Evolutionary conservation across 768 basidiomycete species (phyloP), one percentile per base, ranked within the genome.

Genomic region (Paxillus rubicundulus): DNA sequence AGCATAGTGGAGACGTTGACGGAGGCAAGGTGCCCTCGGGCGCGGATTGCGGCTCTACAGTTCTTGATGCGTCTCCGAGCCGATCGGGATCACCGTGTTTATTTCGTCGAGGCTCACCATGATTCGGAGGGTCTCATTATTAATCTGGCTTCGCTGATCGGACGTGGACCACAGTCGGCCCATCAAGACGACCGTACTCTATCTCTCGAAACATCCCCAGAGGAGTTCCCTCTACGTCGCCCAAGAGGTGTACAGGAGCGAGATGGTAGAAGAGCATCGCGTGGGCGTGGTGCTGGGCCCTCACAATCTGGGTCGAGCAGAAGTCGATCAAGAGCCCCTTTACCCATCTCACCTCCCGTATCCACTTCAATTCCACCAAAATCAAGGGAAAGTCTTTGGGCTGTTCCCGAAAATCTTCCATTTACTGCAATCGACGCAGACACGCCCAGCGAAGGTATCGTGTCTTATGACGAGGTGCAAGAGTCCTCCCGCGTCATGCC

Each of bases 51-150:
- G 12, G 77, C 87, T 4, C 73, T 98, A 17, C 91, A 93, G 64
- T 97, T 96, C 75, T 66, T 97, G 57, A 84, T 94, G 75, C 84
- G 92, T 13, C 74, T 98, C 17, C 79, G 96, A 50, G 93, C 89
- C 1, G 95, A 97, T 64, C 83, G 90, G 1, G 89, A 94, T 59
- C 96, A 99, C 63, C 78, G 86, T 10, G 62, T 98, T 37, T 97
- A 86, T 67, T 86, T 87, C 50, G 77, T 81, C 17, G 71, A 77
- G 40, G 70, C 68, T 14, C 73, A 71, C 17, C 76, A 77, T 56
- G 86, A 88, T 56, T 70, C 75, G 2, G 77, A 87, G 47, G 81
- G 82, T 7, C 76, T 85, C 39, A 76, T 83, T 27, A 59, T 67
- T 5, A 75, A 76, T 40, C 80, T 92, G 7, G 85, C 86, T 1